A percentile compares a stretch with the other conserved stretches of the same genome.
phyloP scores from a whole-genome alignment of 1,139 yeast species.

The Pichia terricola region DNA sequence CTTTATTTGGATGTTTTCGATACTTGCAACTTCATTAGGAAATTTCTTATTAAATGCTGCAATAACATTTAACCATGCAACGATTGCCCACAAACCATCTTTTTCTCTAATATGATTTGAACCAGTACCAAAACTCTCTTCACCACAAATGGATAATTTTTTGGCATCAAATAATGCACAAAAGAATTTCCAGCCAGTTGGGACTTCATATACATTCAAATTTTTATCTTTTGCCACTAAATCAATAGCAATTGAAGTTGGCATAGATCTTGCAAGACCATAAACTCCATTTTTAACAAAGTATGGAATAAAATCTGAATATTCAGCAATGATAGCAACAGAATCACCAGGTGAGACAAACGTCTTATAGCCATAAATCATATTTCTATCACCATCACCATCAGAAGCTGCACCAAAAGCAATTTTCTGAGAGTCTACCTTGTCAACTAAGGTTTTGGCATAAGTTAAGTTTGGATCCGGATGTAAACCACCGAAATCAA shows the following conservation, averaged over 20 bases:
- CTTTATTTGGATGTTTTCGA: constrained; percentile 67
- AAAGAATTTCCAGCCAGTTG: constrained; percentile 98
- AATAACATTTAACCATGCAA: constrained; percentile 93
- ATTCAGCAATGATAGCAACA: constrained; percentile 94
- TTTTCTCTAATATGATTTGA: constrained; percentile 95
- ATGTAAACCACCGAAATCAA: constrained; percentile 95
- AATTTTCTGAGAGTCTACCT: constrained; percentile 69
- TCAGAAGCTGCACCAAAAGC: constrained; percentile 98
- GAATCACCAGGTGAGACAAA: constrained; percentile 98
- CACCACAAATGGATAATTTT: constrained; percentile 93
- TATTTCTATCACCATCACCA: constrained; percentile 98
- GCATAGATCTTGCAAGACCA: constrained; percentile 98
- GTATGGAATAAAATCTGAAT: constrained; percentile 77
- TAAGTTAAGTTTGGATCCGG: constrained; percentile 98
- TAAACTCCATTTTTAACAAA: constrained; percentile 77
- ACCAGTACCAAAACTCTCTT: constrained; percentile 97
- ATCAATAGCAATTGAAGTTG: constrained; percentile 91
- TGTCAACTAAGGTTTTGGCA: constrained; percentile 77
- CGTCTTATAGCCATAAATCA: constrained; percentile 94
- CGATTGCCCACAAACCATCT: constrained; percentile 96
- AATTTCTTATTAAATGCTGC: constrained; percentile 64
- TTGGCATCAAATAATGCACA: constrained; percentile 90
- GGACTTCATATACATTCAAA: constrained; percentile 81
- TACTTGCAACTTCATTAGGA: constrained; percentile 48
- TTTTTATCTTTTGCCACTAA: constrained; percentile 76